These are phyloP conservation scores for Paratinospora sagittata DNA, from an alignment of 164 flowering plant genomes.

Conservation along the genomic window DNA sequence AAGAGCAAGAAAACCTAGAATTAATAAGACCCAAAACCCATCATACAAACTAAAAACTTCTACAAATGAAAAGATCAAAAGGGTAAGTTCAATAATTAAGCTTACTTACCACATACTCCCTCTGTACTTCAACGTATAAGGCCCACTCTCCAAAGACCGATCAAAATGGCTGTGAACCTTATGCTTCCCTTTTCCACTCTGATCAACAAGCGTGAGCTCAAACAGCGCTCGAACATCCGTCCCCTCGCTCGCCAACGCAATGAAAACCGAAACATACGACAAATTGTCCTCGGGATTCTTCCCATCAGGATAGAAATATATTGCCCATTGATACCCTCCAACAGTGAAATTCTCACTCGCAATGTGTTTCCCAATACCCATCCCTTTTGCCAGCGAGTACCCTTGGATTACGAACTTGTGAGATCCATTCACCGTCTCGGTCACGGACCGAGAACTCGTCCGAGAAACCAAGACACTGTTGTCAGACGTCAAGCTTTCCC, in stretches of 20 bases:
- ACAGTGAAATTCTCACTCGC: constrained; percentile 79
- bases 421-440: constrained; percentile 72
- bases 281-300: constrained; percentile 87
- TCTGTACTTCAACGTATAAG: constrained; percentile 77
- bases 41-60: background rate
- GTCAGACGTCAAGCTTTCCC: constrained; percentile 13
- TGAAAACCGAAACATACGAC: constrained; percentile 76
- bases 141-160: constrained; percentile 83
- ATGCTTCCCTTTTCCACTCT: constrained; percentile 82
- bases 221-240: constrained; percentile 44
- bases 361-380: constrained; percentile 84
- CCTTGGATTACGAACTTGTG: constrained; percentile 80
- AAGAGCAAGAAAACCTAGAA: too few relatives aligned
- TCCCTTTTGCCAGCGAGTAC: constrained; percentile 80
- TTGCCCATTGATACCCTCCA: constrained; percentile 84
- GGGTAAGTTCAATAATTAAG: background rate
- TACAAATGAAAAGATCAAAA: background rate
- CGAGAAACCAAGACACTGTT: constrained; percentile 25
- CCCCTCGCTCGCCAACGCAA: constrained; percentile 89
- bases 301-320: constrained; percentile 44
- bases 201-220: constrained; percentile 79
- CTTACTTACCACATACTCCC: constrained; percentile 91
- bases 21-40: too few relatives aligned
- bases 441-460: constrained; percentile 66
- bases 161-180: constrained; percentile 93